Evolutionary conservation across 2,329 filamentous ascomycete species (phyloP).

Genomic region (Fusarium protoensiforme): DNA sequence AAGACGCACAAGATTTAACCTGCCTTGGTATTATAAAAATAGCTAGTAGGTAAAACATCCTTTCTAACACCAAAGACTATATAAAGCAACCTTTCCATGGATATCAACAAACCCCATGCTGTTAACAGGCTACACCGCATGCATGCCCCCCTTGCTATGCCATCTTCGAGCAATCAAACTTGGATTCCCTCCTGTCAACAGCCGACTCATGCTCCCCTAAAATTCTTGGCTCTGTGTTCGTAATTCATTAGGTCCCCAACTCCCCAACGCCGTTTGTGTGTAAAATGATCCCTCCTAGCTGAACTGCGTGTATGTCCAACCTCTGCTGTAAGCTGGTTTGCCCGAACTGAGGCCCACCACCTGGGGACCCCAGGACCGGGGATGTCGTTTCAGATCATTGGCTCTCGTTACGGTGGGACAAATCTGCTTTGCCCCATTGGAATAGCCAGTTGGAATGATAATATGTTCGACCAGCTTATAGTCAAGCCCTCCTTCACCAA

Average conservation of each 20-base stretch:
- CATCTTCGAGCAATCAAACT: constrained; percentile 4
- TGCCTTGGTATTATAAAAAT: constrained; percentile 27
- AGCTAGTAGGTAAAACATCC: constrained; percentile 24
- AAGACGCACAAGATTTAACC: background rate
- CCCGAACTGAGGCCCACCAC: background rate
- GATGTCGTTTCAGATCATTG: background rate
- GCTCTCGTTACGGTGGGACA: background rate
- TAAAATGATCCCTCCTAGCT: constrained; percentile 8
- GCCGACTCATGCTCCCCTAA: constrained; percentile 3
- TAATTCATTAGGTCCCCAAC: constrained; percentile 41
- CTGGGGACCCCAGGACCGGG: background rate
- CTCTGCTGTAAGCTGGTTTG: background rate
- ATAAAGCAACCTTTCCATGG: constrained; percentile 32
- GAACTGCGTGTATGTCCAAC: background rate
- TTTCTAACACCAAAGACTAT: constrained; percentile 23
- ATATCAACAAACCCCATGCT: constrained; percentile 33
- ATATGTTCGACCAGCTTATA: background rate
- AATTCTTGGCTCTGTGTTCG: constrained; percentile 22
- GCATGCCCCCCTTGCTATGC: background rate
- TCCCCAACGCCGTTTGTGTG: constrained; percentile 35
- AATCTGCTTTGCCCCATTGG: background rate
- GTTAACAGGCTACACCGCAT: constrained; percentile 15
- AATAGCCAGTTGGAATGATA: background rate
- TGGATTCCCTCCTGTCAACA: background rate
- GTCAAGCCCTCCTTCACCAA: background rate